A percentile compares a stretch with the other conserved stretches of the same genome.
Evolutionary conservation across 768 basidiomycete species (phyloP).

Genomic region (Leucogyrophana mollusca): DNA sequence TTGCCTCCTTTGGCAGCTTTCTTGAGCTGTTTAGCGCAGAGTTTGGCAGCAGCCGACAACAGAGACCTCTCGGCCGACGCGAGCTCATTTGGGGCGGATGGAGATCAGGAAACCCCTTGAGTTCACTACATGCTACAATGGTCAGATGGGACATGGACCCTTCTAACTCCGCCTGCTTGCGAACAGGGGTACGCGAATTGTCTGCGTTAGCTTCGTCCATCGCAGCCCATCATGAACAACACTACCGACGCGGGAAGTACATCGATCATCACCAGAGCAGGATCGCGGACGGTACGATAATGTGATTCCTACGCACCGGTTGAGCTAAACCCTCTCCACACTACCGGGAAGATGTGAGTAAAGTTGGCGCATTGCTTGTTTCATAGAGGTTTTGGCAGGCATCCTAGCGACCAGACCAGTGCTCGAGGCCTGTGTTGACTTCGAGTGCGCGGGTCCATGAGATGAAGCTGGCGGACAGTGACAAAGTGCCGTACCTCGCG

Average conservation of each 20-base stretch:
- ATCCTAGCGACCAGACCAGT: conserved; percentile 92
- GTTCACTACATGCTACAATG: conserved; percentile 45
- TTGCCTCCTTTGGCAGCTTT: conserved; percentile 37
- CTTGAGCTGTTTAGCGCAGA: conserved; percentile 56
- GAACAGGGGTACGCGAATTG: not conserved
- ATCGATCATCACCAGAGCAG: not conserved
- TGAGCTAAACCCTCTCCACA: conserved; percentile 89
- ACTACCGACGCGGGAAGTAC: not conserved
- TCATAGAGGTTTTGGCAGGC: conserved; percentile 73
- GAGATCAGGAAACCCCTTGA: conserved; percentile 83
- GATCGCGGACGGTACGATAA: not conserved
- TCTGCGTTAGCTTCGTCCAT: too few species aligned
- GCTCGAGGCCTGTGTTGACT: conserved; percentile 81
- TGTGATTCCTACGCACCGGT: conserved; percentile 54
- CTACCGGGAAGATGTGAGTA: conserved; percentile 87
- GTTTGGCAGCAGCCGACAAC: conserved; percentile 72
- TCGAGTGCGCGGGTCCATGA: conserved; percentile 75
- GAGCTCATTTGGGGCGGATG: conserved; percentile 77
- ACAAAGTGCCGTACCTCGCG: conserved; percentile 81
- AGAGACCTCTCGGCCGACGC: conserved; percentile 84
- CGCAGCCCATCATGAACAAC: too few species aligned
- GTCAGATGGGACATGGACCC: not conserved
- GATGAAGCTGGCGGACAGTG: conserved; percentile 74
- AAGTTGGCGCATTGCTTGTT: conserved; percentile 59
- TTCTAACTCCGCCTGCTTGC: not conserved